Evolutionary conservation across 192 early-diverging fungal genomes (phyloP), one percentile per base, ranked within the genome.

Genomic region (Gigaspora rosea): DNA sequence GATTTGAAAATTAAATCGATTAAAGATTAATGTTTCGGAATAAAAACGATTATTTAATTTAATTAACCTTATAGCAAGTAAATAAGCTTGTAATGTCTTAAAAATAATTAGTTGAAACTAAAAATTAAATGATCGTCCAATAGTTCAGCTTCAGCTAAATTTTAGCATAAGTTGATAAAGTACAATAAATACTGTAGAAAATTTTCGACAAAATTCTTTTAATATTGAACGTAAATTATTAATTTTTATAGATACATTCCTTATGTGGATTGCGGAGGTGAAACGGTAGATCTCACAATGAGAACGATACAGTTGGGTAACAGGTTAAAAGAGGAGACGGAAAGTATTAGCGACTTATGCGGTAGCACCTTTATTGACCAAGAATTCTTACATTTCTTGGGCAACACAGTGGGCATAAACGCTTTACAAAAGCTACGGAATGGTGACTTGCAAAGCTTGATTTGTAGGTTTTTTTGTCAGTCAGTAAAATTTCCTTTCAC

Each of bases 241-340:
- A n/a, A n/a, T n/a, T n/a, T n/a, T n/a, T n/a, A n/a, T 41, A 75
- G 73, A 57, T 15, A 58, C 73, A 6, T 85, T 81, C 51, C 83
- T 85, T 82, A 81, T 85, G 82, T 81, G 3, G 84, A 85, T 73
- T 82, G 81, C 35, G 84, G 84, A 20, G 84, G 84, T 66, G 84
- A 82, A 35, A 85, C 84, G 16, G 84, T 85, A 5, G 84, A 85
- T 68, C 72, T 85, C 64, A 85, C 87, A 47, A 65, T 52, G 9
- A 20, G 73, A 32, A 65, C 73, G 22, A 33, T 75, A 16, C 8
- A 32, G 20, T 47, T 59, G 12, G 73, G 48, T 41, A 64, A 64
- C 9, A 75, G 41, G 50, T 36, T 75, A 18, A 48, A 33, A 33
- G 73, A 75, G 49, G 84, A 85, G 10, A 75, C 73, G 16, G 61